phyloP scores from a whole-genome alignment of 1,139 yeast species.

The Nakaseomyces nivariensis region DNA sequence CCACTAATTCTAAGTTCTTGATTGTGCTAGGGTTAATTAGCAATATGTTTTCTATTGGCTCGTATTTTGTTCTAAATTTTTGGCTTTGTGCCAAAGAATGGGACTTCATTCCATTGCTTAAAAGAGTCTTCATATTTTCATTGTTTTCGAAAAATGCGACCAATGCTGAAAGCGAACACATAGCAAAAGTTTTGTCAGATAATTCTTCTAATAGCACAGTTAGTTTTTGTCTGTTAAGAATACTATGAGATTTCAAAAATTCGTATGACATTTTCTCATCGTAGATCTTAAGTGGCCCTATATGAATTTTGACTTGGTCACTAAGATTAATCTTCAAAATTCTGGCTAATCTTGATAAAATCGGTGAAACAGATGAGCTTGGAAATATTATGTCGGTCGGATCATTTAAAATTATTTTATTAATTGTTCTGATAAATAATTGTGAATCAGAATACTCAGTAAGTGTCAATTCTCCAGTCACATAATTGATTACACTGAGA shows the following conservation, averaged over 20 bases:
- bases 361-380: conserved; percentile 20
- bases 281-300: conserved; percentile 23
- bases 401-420: conserved; percentile 32
- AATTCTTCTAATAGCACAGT: conserved; percentile 17
- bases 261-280: conserved; percentile 23
- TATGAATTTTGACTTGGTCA: conserved; percentile 20
- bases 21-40: conserved; percentile 34
- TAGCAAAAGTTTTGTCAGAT: conserved; percentile 25
- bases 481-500: conserved; percentile 30
- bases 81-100: conserved; percentile 13
- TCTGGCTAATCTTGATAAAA: conserved; percentile 30
- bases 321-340: conserved; percentile 32
- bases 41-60: conserved; percentile 35
- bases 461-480: conserved; percentile 32
- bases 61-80: conserved; percentile 32
- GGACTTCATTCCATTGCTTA: conserved; percentile 1
- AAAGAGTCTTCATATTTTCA: not conserved
- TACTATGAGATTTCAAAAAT: conserved; percentile 12
- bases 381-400: conserved; percentile 35
- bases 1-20: conserved; percentile 32
- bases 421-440: conserved; percentile 37
- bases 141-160: conserved; percentile 19
- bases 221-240: conserved; percentile 16
- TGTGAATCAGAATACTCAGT: conserved; percentile 36
- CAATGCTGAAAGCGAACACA: conserved; percentile 33